Evolutionary conservation across 345 rosid genomes (phyloP).

Genomic region (Atalantia buxifolia): DNA sequence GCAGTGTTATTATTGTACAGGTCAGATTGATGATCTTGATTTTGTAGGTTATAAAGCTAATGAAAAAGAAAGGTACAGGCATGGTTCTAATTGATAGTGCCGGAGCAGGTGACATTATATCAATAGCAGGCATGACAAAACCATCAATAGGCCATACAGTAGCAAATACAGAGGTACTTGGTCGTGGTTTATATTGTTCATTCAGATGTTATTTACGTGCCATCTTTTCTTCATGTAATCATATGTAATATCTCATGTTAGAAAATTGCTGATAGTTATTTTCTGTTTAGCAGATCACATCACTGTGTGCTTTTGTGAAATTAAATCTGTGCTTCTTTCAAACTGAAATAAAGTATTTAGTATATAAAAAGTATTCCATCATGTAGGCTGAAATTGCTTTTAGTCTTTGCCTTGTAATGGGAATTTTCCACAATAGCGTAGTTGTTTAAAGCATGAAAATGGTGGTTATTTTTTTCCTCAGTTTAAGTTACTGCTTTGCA

Average conservation of each 20-base stretch:
- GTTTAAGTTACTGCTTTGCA: not conserved
- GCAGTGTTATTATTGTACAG: not conserved
- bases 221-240: not conserved
- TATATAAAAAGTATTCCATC: not conserved
- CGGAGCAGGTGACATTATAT: slow-evolving; percentile 96
- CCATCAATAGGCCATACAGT: slow-evolving; percentile 97
- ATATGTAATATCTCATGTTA: not conserved
- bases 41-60: slow-evolving; percentile 78
- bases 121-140: slow-evolving; percentile 77
- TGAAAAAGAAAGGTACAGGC: slow-evolving; percentile 97
- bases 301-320: not conserved
- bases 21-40: slow-evolving; percentile 20
- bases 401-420: not conserved
- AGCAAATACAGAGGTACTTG: slow-evolving; percentile 71
- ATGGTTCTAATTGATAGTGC: slow-evolving; percentile 74
- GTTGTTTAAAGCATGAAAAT: not conserved
- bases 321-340: not conserved
- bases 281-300: not conserved
- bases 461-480: not conserved
- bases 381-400: not conserved
- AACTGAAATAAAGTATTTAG: too few species aligned
- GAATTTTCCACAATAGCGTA: not conserved
- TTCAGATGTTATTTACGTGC: not conserved
- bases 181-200: not conserved
- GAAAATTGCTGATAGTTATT: not conserved